Conservation (phyloP, 768 basidiomycete genomes). For the Lentinus tigrinus region DNA sequence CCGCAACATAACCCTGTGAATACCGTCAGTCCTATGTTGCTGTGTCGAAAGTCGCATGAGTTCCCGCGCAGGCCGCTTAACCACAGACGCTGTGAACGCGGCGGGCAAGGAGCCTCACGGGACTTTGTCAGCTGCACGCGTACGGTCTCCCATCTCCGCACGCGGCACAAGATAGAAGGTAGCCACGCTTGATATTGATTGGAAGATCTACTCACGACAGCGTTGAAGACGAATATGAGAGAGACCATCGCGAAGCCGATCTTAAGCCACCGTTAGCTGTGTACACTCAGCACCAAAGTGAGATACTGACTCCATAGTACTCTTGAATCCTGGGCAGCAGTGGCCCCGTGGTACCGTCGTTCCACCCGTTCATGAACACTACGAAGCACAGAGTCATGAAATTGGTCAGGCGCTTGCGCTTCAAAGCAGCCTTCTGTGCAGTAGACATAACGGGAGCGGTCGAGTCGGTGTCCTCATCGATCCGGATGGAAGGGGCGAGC, state of each 20-base stretch:
- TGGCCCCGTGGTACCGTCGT: slow-evolving; percentile 73
- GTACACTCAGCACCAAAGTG: neutral
- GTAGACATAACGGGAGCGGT: slow-evolving; percentile 19
- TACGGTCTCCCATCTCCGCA: slow-evolving; percentile 21
- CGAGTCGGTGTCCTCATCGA: slow-evolving; percentile 11
- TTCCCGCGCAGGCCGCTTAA: too few species aligned
- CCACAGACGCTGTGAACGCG: too few species aligned
- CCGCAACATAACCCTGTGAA: slow-evolving; percentile 46
- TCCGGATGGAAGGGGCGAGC: slow-evolving; percentile 17
- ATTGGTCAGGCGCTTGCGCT: slow-evolving; percentile 36
- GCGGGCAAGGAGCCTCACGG: too few species aligned
- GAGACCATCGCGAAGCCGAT: slow-evolving; percentile 56
- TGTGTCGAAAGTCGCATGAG: too few species aligned
- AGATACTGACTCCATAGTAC: slow-evolving; percentile 41
- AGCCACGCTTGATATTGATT: neutral
- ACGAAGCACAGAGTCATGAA: slow-evolving; percentile 55
- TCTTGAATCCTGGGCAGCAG: slow-evolving; percentile 70
- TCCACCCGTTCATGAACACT: slow-evolving; percentile 73
- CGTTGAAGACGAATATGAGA: slow-evolving; percentile 55
- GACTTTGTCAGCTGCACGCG: too few species aligned
- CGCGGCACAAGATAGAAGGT: slow-evolving; percentile 9
- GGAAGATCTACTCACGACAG: slow-evolving; percentile 32
- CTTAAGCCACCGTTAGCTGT: slow-evolving; percentile 21
- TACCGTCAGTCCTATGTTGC: neutral
- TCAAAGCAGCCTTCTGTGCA: slow-evolving; percentile 15